Conservation (phyloP, 495 filamentous ascomycete species). For the Xylaria bambusicola region DNA sequence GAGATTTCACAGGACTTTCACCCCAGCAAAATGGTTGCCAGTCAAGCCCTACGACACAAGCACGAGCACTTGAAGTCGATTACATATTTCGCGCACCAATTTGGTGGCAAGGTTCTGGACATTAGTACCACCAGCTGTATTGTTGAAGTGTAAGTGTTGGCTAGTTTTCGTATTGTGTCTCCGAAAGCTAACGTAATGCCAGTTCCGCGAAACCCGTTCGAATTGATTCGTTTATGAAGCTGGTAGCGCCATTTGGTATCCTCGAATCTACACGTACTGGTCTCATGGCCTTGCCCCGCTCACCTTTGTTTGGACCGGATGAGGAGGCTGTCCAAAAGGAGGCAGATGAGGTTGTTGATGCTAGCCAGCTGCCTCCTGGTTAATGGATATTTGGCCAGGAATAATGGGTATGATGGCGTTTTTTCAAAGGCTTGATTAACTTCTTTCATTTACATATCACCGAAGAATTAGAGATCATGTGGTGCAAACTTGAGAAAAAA, state of each 20-base stretch:
- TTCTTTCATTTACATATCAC: constrained; percentile 16
- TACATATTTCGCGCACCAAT: constrained; percentile 94
- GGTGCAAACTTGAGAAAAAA: constrained; percentile 28
- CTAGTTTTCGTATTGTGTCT: neutral
- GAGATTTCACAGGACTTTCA: constrained; percentile 71
- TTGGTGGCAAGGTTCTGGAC: constrained; percentile 94
- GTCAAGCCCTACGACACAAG: constrained; percentile 90
- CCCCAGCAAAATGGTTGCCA: constrained; percentile 77
- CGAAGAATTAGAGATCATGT: constrained; percentile 14
- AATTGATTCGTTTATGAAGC: constrained; percentile 97
- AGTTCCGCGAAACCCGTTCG: constrained; percentile 90
- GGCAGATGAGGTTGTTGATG: constrained; percentile 87
- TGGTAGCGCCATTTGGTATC: constrained; percentile 93
- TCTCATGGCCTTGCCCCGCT: constrained; percentile 94
- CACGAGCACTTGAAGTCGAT: constrained; percentile 95
- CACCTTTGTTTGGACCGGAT: constrained; percentile 73
- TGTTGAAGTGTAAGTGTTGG: constrained; percentile 80
- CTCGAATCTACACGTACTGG: constrained; percentile 92
- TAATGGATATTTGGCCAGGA: constrained; percentile 46
- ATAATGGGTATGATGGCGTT: constrained; percentile 25
- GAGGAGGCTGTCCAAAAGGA: constrained; percentile 82
- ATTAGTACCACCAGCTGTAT: constrained; percentile 98
- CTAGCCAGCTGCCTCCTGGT: constrained; percentile 88
- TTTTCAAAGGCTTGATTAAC: constrained; percentile 19
- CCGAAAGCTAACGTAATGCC: constrained; percentile 23